Evolutionary conservation across 176 grass and related monocot genomes (phyloP), one percentile per base, ranked within the genome.

Genomic region (Cymbopogon citratus): DNA sequence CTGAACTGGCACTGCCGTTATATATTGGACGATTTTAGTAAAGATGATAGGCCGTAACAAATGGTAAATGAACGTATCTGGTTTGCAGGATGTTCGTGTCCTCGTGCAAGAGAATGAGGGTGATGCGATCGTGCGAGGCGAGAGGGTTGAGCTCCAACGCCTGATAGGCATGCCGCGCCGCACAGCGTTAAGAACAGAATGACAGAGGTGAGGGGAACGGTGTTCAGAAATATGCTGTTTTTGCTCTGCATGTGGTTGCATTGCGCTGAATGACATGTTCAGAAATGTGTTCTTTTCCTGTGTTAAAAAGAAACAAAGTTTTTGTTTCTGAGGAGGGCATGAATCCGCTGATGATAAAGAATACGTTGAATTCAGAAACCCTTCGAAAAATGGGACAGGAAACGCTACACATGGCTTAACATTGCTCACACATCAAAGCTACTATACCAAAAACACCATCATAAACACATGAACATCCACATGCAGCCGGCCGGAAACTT

Each of bases 81-180:
- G 25, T 62, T 12, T 29, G 71, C 44, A 97, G 94, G 71, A 97
- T 92, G 91, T 97, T 97, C 26, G 84, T 94, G 46, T 87, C 89
- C 27, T 91, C 94, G 6, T 97, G 94, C 76, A 93, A 83, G 86
- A 84, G 94, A 89, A 91, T 97, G 89, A 79, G 94, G 60, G 92
- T 94, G 75, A 97, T 94, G 94, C 92, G 90, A 56, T 85, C 91
- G 27, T 88, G 73, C 24, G 91, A 97, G 72, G 94, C 94, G 15
- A 97, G 82, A 81, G 94, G 91, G 13, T 48, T 94, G 71, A 89
- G 91, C 51, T 84, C 88, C 27, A 91, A 86, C 43, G 84, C 85
- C 38, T 87, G 84, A 83, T 73, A 26, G 26, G 11, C 5, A 23
- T 31, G 65, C 31, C 2, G 48, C n/a, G 5, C 12, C 35, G 56